Percentiles rank a stretch among this genome's conserved stretches.
Evolutionary conservation across 306 rosid genomes (phyloP).

Genomic region (Sicyos edulis): DNA sequence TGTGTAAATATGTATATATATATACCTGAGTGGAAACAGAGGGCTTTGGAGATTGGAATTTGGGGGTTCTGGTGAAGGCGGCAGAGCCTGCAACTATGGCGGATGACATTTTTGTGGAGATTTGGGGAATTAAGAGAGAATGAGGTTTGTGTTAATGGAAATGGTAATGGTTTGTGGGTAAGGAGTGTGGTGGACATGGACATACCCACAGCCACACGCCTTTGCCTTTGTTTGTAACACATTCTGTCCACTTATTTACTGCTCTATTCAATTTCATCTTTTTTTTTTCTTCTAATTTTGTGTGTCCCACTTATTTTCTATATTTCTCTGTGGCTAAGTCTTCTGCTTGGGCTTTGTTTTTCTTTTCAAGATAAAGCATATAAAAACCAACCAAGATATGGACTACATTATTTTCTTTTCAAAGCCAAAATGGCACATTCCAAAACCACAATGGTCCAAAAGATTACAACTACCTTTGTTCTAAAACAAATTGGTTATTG

Average conservation of each 20-base stretch:
- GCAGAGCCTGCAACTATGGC: constrained; percentile 17
- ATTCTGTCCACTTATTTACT: not conserved
- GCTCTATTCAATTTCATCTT: not conserved
- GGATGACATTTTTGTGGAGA: constrained; percentile 20
- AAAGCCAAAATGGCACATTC: too few species aligned
- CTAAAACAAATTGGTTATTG: too few species aligned
- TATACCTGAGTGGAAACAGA: constrained; percentile 39
- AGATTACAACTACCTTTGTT: too few species aligned
- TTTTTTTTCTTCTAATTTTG: too few species aligned
- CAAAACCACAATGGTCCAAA: too few species aligned
- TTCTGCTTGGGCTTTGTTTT: too few species aligned
- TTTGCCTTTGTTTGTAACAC: not conserved
- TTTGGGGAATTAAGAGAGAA: not conserved
- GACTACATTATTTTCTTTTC: too few species aligned
- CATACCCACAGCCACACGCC: constrained; percentile 7
- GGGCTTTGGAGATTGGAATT: constrained; percentile 33
- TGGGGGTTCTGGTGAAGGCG: constrained; percentile 22
- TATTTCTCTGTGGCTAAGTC: too few species aligned
- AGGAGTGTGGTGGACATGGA: constrained; percentile 7
- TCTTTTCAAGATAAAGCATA: too few species aligned
- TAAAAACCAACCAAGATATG: too few species aligned
- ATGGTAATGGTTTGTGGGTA: not conserved
- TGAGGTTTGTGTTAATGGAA: not conserved
- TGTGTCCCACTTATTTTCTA: not conserved
- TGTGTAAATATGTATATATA: too few species aligned